Evolutionary conservation across 306 rosid genomes (phyloP), one percentile per base, ranked within the genome.

Genomic region (Cucurbita ficifolia): DNA sequence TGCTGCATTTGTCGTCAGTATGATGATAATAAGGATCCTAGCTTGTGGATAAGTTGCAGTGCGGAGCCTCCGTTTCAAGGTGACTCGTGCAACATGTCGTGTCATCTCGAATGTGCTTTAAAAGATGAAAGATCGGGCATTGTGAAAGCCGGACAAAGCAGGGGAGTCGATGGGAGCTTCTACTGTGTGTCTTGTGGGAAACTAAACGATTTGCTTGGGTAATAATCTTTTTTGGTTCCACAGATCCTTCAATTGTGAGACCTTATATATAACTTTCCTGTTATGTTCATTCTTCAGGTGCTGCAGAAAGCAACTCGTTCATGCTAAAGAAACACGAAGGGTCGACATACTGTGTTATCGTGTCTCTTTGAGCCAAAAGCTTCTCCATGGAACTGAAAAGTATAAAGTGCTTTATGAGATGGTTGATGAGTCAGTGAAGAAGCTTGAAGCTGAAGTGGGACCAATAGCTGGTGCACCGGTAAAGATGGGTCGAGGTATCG

Each of bases 81-180:
- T 73, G 73, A 76, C 76, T 89, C 99, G 9, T 94, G 99, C 84
- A 97, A 94, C 73, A 82, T 91, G 90, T 91, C 97, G 33, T 94
- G 99, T 81, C 99, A 94, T 86, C 97, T 94, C 80, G 99, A 91
- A 83, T 94, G 99, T 75, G 96, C 99, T 70, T 77, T 94, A 76
- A 94, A 87, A 59, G 87, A 86, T 18, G 83, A 82, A 76, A 80
- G 76, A 62, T 89, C 96, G 40, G 92, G 99, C 49, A 89, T 91
- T 72, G 80, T 82, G 50, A 84, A 82, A 72, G 86, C 67, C 42
- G 86, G 86, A 53, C 73, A 72, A 57, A 67, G 64, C 55, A 82
- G 79, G 77, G 86, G 83, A 77, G 80, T 86, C 11, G 96, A 91
- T 79, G 99, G 99, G 67, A 82, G 86, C 80, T 94, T 91, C 85